Evolutionary conservation across 2,329 filamentous ascomycete genomes (phyloP).

Genomic region (Trichoderma atroviride): DNA sequence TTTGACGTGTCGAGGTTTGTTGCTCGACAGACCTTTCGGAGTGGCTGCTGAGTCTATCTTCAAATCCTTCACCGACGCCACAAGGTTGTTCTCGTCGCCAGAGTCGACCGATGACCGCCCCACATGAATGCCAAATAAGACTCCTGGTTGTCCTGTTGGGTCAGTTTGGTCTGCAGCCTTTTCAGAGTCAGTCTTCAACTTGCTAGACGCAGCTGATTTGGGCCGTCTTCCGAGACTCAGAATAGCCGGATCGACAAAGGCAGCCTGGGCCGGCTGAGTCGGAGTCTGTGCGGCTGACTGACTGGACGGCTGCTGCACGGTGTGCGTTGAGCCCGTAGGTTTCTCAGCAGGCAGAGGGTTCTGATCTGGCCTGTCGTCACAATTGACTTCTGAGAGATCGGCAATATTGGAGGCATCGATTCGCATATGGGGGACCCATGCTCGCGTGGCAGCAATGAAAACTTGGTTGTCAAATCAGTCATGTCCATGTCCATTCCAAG

Average conservation of each 20-base stretch:
- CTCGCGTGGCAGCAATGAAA: conserved; percentile 47
- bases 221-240: conserved; percentile 64
- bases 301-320: neutral
- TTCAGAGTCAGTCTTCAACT: conserved; percentile 22
- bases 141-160: conserved; percentile 10
- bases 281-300: neutral
- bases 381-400: conserved; percentile 48
- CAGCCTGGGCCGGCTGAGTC: conserved; percentile 36
- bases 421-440: conserved; percentile 47
- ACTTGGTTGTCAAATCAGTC: conserved; percentile 35
- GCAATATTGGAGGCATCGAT: conserved; percentile 51
- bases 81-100: conserved; percentile 31
- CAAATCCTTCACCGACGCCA: conserved; percentile 36
- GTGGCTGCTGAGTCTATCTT: conserved; percentile 27
- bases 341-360: conserved; percentile 25
- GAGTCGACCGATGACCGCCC: conserved; percentile 22
- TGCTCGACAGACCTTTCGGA: conserved; percentile 3
- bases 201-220: conserved; percentile 32
- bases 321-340: conserved; percentile 35
- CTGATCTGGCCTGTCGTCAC: conserved; percentile 36
- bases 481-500: neutral
- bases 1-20: conserved; percentile 6
- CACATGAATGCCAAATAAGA: conserved; percentile 20
- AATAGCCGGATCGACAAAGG: conserved; percentile 82
- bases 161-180: conserved; percentile 10